These are phyloP conservation scores for Striga asiatica DNA, from an alignment of 257 asterid genomes.

Conservation along the genomic window DNA sequence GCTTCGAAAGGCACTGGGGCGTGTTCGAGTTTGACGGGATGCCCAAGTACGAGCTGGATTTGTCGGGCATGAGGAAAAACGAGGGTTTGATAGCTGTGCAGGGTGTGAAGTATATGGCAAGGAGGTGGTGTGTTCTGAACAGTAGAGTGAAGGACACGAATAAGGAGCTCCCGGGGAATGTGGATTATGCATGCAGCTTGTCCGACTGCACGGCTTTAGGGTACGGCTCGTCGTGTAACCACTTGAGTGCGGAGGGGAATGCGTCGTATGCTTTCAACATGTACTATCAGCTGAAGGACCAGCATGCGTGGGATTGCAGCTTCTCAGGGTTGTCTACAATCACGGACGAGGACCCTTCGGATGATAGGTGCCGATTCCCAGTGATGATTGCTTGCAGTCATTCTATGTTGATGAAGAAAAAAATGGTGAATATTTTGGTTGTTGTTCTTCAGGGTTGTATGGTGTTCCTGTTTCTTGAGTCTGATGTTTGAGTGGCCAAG, in stretches of 20 bases:
- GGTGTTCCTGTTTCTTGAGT: constrained; percentile 54
- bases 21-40: constrained; percentile 72
- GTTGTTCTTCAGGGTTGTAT: constrained; percentile 59
- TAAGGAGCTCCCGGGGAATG: constrained; percentile 33
- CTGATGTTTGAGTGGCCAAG: constrained; percentile 45
- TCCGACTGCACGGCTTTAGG: constrained; percentile 88
- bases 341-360: constrained; percentile 76
- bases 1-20: constrained; percentile 96
- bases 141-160: constrained; percentile 33
- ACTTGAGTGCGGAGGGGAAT: constrained; percentile 45
- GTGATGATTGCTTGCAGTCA: constrained; percentile 61
- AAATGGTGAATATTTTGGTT: constrained; percentile 41
- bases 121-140: constrained; percentile 70
- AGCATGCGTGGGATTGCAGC: constrained; percentile 77
- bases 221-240: constrained; percentile 84
- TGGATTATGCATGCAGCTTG: constrained; percentile 73
- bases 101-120: constrained; percentile 57
- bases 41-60: constrained; percentile 68
- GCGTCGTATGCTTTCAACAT: constrained; percentile 95
- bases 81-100: constrained; percentile 48
- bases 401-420: constrained; percentile 42
- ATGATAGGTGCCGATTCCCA: constrained; percentile 49
- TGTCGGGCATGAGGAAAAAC: constrained; percentile 29
- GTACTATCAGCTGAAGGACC: constrained; percentile 76
- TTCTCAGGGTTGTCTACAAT: constrained; percentile 58